Evolutionary conservation across 192 early-diverging fungal species (phyloP).

Genomic region (Coemansia sp.): DNA sequence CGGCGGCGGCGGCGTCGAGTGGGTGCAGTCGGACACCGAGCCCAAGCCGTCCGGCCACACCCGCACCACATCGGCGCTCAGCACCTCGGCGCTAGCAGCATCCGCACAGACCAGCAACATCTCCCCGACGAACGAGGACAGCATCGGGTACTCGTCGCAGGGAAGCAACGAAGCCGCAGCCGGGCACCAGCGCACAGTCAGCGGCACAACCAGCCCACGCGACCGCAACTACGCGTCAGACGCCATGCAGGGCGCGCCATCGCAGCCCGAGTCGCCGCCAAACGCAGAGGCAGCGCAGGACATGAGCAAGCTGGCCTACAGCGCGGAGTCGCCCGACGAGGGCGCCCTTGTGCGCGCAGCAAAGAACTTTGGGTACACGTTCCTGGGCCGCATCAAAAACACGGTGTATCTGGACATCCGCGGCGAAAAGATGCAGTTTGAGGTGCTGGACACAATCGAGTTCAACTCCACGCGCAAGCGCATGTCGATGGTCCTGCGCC

Average conservation of each 20-base stretch:
- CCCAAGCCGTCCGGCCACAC: constrained; percentile 14
- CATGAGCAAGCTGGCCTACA: constrained; percentile 34
- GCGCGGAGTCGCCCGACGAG: constrained; percentile 78
- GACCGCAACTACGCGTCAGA: not conserved
- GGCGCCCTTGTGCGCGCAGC: constrained; percentile 79
- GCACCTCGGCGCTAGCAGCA: constrained; percentile 12
- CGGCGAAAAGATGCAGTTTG: constrained; percentile 69
- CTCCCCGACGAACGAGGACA: constrained; percentile 7
- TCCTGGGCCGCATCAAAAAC: constrained; percentile 60
- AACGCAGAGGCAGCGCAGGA: constrained; percentile 13
- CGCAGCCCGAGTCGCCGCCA: constrained; percentile 11
- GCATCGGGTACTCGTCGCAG: constrained; percentile 8
- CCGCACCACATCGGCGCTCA: constrained; percentile 20
- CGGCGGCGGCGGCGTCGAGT: constrained; percentile 30
- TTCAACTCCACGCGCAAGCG: constrained; percentile 96
- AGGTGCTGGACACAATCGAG: constrained; percentile 83
- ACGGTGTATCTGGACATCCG: constrained; percentile 67
- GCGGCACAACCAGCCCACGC: not conserved
- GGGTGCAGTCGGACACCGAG: constrained; percentile 27
- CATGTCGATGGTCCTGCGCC: constrained; percentile 84
- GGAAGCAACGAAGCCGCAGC: constrained; percentile 7
- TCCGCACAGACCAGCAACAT: constrained; percentile 1
- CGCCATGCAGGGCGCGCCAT: constrained; percentile 1
- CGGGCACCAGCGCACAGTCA: constrained; percentile 4
- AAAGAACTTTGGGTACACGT: constrained; percentile 75